Evolutionary conservation across 257 asterid species (phyloP).

Genomic region (Solanum tarijense): DNA sequence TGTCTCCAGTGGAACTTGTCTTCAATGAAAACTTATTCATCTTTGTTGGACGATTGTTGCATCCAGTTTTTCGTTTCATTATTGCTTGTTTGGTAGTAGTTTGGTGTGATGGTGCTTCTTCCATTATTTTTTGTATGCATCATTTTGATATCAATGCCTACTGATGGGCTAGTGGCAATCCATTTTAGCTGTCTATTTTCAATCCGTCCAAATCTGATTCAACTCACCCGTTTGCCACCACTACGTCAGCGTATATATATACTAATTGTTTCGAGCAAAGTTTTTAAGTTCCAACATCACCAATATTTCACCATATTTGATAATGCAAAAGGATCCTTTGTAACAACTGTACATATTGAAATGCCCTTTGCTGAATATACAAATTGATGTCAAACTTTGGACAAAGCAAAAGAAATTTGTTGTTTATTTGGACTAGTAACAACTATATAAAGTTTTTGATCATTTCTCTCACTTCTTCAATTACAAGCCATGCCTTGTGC

Average conservation of each 20-base stretch:
- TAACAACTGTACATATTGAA: background rate
- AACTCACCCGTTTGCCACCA: background rate
- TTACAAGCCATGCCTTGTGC: conserved; percentile 92
- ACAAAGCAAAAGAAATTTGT: background rate
- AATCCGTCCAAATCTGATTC: background rate
- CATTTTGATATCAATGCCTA: background rate
- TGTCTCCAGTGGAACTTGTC: background rate
- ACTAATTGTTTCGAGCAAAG: background rate
- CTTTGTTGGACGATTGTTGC: background rate
- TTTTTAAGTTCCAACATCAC: background rate
- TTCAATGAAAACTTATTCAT: background rate
- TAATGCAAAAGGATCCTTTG: background rate
- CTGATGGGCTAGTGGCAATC: background rate
- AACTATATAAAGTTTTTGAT: conserved; percentile 31
- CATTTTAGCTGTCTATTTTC: background rate
- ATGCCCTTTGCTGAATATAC: background rate
- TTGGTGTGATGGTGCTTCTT: background rate
- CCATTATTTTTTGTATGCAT: background rate
- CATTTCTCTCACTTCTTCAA: conserved; percentile 85
- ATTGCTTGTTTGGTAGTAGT: background rate
- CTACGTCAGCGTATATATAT: background rate
- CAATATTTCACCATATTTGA: background rate
- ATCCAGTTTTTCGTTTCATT: background rate
- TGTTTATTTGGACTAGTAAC: background rate
- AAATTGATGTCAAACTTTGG: background rate